Evolutionary conservation across 129 eudicot genomes (phyloP), one percentile per base, ranked within the genome.

Genomic region (Tagetes patula): DNA sequence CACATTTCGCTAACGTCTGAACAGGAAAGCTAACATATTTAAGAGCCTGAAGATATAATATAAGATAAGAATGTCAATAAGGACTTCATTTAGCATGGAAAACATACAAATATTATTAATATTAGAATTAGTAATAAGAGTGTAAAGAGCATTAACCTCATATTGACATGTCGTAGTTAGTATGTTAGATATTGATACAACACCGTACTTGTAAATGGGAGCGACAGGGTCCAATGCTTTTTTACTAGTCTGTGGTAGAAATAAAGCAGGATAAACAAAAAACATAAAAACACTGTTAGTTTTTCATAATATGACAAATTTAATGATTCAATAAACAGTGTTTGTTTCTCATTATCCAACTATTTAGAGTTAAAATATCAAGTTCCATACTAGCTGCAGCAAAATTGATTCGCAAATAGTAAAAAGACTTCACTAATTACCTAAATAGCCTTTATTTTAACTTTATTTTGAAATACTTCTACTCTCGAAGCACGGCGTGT

Each of bases 11-110:
- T 53, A 95, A 79, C 7, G 99, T 95, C 87, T 95, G 99, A 73
- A 95, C 96, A 43, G 99, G 99, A 82, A 95, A 95, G 78, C 99
- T 95, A 79, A 95, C 99, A 82, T 95, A 95, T 85, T 95, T 95
- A 67, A 95, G 97, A 79, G 99, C 99, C 99, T 95, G 91, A 58
- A 67, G 59, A 69, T 49, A 41, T 10, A 76, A 59, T 32, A 75
- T 8, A 36, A 42, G 53, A 53, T 33, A 66, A 82, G 33, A 67
- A 46, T 31, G 49, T 82, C 69, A 75, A 63, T 73, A 37, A 3
- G n/a, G 13, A 37, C 52, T 38, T 34, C 48, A 64, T 2, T 53
- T 36, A 59, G 32, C n/a, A 39, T 37, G 43, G 6, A 36, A 14
- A 65, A 46, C 43, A n/a, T 43, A 65, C 13, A 60, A 70, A 30